Conservation (phyloP, 2,329 filamentous ascomycete species). For the Cordyceps cicadae region DNA sequence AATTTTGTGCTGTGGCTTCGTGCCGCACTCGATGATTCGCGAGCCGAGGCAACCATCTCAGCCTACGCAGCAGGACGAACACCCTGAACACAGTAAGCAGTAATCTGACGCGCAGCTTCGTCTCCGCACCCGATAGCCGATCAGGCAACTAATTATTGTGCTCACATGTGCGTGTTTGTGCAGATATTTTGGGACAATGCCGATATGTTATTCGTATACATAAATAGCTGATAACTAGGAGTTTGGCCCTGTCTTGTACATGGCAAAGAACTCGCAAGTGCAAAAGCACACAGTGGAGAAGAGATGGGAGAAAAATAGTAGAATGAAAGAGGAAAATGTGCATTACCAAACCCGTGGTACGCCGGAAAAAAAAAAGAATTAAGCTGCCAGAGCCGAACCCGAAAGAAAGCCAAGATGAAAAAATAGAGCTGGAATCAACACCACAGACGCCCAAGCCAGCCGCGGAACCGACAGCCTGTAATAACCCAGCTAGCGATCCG, state of each 20-base stretch:
- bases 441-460: background rate
- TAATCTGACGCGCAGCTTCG: constrained; percentile 2
- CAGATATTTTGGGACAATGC: background rate
- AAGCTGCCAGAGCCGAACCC: background rate
- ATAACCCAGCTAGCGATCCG: background rate
- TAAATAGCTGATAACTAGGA: background rate
- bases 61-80: too few relatives aligned
- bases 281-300: background rate
- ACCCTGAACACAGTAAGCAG: constrained; percentile 2
- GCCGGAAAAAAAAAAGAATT: background rate
- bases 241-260: background rate
- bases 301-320: background rate
- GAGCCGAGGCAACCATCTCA: background rate
- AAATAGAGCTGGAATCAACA: background rate
- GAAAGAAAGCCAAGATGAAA: background rate
- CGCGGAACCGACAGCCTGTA: constrained; percentile 1
- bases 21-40: background rate
- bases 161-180: background rate
- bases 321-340: background rate
- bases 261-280: background rate
- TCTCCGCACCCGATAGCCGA: background rate
- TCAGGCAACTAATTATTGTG: background rate
- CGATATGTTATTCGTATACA: background rate
- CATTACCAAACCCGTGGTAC: constrained; percentile 1
- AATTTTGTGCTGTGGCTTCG: background rate